These are phyloP conservation scores for Carex myosuroides DNA, from an alignment of 176 grass and related monocot genomes.

Conservation along the genomic window DNA sequence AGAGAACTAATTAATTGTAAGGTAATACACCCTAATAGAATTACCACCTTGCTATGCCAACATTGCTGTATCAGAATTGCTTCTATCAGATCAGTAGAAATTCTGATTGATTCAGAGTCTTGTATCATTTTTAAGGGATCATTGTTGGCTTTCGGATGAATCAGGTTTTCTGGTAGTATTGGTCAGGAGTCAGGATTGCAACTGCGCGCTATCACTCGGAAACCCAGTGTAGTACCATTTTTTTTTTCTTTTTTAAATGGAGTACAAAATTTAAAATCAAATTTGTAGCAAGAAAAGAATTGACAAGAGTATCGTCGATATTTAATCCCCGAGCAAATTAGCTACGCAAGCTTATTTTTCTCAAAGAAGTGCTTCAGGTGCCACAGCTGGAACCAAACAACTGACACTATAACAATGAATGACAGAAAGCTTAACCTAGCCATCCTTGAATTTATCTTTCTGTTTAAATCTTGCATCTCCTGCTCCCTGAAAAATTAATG, in stretches of 20 bases:
- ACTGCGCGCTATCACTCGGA: not conserved
- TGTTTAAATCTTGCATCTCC: constrained; percentile 88
- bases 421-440: constrained; percentile 68
- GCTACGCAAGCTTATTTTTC: constrained; percentile 62
- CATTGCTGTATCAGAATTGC: not conserved
- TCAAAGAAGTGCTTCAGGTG: constrained; percentile 78
- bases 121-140: not conserved
- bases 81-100: not conserved
- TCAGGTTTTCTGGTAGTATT: not conserved
- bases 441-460: constrained; percentile 60
- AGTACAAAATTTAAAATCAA: constrained; percentile 8
- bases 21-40: not conserved
- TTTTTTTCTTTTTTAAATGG: not conserved
- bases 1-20: not conserved
- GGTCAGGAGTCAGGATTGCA: not conserved
- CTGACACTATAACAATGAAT: constrained; percentile 52
- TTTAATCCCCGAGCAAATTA: not conserved
- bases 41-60: not conserved
- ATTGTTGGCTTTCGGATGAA: not conserved
- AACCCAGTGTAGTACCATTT: not conserved
- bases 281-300: not conserved
- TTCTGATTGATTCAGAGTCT: not conserved
- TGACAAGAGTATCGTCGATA: too few species aligned
- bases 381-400: constrained; percentile 67
- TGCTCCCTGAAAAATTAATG: constrained; percentile 45